Conservation (phyloP, 2,329 filamentous ascomycete genomes). For the Trichoderma sp. region DNA sequence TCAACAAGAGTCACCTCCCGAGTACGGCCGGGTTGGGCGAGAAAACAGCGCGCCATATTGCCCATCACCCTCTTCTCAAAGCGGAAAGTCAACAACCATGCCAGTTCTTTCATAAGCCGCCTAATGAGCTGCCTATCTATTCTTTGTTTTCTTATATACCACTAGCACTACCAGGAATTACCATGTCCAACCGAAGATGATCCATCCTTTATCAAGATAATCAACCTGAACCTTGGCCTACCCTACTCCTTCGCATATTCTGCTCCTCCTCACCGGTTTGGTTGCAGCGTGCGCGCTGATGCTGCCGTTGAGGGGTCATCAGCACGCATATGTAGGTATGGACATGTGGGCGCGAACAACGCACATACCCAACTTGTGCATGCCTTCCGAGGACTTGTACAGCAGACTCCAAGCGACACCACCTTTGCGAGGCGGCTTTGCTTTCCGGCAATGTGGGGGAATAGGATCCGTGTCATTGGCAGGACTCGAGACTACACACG, state of each 20-base stretch:
- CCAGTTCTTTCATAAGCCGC: background rate
- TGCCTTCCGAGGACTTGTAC: background rate
- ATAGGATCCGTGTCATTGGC: constrained; percentile 1
- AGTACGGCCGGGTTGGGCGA: background rate
- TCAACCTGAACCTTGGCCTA: background rate
- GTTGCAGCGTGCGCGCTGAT: constrained; percentile 10
- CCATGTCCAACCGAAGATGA: background rate
- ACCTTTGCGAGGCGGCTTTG: constrained; percentile 8
- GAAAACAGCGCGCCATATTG: background rate
- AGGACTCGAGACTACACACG: background rate
- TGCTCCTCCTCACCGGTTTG: constrained; percentile 11
- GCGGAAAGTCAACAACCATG: background rate
- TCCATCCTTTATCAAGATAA: background rate
- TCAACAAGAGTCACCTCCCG: background rate
- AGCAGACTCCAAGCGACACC: background rate
- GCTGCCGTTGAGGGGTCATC: constrained; percentile 15
- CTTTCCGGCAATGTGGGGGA: constrained; percentile 1
- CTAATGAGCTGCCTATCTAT: background rate
- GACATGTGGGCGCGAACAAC: constrained; percentile 12
- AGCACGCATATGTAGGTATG: constrained; percentile 16
- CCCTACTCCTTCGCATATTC: background rate
- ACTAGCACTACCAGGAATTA: background rate
- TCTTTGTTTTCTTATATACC: background rate
- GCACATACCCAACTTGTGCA: constrained; percentile 1
- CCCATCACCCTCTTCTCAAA: background rate